A percentile compares a stretch with the other conserved stretches of the same genome.
phyloP scores from a whole-genome alignment of 2,329 filamentous ascomycete genomes.

The Pseudogymnoascus sp. region DNA sequence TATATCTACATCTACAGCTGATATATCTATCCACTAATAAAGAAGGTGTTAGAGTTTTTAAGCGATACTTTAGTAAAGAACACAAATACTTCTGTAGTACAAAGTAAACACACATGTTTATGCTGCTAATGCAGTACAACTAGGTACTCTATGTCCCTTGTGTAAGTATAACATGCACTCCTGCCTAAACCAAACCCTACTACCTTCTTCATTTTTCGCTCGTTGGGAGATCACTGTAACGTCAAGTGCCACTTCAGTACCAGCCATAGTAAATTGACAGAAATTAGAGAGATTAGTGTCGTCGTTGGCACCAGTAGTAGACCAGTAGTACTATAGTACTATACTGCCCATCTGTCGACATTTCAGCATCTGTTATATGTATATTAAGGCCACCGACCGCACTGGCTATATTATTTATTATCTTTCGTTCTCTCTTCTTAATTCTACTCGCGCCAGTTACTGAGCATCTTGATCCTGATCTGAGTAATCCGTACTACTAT shows the following conservation, averaged over 20 bases:
- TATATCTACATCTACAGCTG: too few species aligned
- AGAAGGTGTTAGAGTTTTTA: neutral
- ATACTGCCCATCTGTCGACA: neutral
- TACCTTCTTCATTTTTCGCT: neutral
- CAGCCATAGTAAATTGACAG: neutral
- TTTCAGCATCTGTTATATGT: neutral
- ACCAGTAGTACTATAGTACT: neutral
- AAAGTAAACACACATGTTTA: neutral
- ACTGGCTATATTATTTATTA: neutral
- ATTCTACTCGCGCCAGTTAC: neutral
- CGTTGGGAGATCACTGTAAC: neutral
- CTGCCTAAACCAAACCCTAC: slow-evolving; percentile 7
- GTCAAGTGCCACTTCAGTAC: neutral
- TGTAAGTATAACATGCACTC: neutral
- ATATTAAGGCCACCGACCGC: neutral
- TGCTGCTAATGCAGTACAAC: neutral
- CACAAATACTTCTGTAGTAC: neutral
- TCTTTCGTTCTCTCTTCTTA: neutral
- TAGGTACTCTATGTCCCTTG: neutral
- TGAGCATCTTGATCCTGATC: neutral
- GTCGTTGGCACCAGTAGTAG: neutral
- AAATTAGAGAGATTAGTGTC: neutral
- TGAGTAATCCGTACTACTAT: neutral
- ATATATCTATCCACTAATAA: neutral
- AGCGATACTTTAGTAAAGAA: neutral